Evolutionary conservation across 2,329 filamentous ascomycete genomes (phyloP).

Genomic region (Xylaria sp.): DNA sequence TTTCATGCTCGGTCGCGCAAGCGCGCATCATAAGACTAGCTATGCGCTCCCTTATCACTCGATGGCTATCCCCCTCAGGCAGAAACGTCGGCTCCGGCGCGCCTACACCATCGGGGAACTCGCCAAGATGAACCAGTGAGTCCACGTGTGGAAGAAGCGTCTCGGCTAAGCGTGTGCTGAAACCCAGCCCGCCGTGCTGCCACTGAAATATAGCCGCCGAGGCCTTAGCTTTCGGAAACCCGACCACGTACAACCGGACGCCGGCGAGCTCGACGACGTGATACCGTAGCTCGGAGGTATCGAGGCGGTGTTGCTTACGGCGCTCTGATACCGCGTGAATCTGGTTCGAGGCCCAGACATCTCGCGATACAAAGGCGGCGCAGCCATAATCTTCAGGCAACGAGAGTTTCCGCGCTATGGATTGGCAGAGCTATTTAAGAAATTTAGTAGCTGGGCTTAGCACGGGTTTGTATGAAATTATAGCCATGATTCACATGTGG

Average conservation of each 20-base stretch:
- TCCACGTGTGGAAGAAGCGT: conserved; percentile 53
- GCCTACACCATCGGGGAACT: conserved; percentile 39
- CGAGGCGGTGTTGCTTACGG: conserved; percentile 51
- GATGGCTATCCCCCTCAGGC: conserved; percentile 52
- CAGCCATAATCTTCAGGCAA: conserved; percentile 43
- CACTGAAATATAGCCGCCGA: conserved; percentile 55
- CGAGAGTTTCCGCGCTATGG: conserved; percentile 49
- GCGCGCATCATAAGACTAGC: conserved; percentile 55
- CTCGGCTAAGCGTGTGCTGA: conserved; percentile 59
- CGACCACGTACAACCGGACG: conserved; percentile 57
- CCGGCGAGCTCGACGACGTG: conserved; percentile 55
- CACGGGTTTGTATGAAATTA: not conserved
- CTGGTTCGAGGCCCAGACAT: conserved; percentile 42
- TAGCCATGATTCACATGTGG: not conserved
- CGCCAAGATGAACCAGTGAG: conserved; percentile 49
- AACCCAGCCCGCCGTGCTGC: conserved; percentile 57
- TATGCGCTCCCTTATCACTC: conserved; percentile 54
- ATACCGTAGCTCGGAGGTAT: conserved; percentile 50
- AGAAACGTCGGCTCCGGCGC: conserved; percentile 53
- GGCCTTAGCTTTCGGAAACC: conserved; percentile 52
- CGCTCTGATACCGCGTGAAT: conserved; percentile 49
- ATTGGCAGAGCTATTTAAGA: conserved; percentile 50
- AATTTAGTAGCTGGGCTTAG: not conserved
- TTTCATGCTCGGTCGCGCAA: conserved; percentile 46
- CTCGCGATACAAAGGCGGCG: conserved; percentile 47